These are phyloP conservation scores for Cystobasidiaceae sp. DNA, from an alignment of 1,284 basidiomycete species.

Conservation along the genomic window DNA sequence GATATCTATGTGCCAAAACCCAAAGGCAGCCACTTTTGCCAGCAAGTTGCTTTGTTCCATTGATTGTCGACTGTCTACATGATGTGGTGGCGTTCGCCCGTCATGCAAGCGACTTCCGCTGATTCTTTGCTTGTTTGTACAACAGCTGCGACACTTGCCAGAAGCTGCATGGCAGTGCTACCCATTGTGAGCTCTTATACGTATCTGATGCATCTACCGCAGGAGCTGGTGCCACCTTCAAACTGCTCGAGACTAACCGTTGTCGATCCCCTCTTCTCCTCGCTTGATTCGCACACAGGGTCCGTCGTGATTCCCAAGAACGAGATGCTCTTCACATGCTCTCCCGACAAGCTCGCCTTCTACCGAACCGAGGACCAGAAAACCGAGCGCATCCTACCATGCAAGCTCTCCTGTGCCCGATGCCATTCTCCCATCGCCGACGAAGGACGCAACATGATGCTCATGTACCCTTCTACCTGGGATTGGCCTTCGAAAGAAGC, in stretches of 20 bases:
- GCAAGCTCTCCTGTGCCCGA: conserved; percentile 26
- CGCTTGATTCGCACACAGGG: not conserved
- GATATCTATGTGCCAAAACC: conserved; percentile 19
- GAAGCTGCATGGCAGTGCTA: conserved; percentile 22
- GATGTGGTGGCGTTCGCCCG: too few relatives aligned
- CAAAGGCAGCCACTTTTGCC: conserved; percentile 26
- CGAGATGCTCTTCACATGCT: conserved; percentile 26
- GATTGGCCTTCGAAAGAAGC: conserved; percentile 20
- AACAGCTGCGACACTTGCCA: conserved; percentile 29
- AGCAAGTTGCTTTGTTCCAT: conserved; percentile 8
- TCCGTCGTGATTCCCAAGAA: conserved; percentile 26
- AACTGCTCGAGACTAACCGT: too few relatives aligned
- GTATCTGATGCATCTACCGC: too few relatives aligned
- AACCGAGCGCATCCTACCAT: conserved; percentile 13
- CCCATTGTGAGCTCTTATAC: conserved; percentile 21
- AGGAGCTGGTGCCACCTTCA: too few relatives aligned
- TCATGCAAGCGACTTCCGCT: too few relatives aligned
- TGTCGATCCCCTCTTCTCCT: not conserved
- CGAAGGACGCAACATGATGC: conserved; percentile 28
- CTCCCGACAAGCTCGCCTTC: conserved; percentile 24
- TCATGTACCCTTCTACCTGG: conserved; percentile 28
- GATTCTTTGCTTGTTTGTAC: too few relatives aligned
- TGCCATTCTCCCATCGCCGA: conserved; percentile 25
- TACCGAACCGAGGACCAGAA: conserved; percentile 30
- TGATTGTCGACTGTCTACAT: too few relatives aligned